A percentile compares a stretch with the other conserved stretches of the same genome.
Conservation (phyloP, 2,329 filamentous ascomycete species). For the Immersiporthe knoxdaviesiana region DNA sequence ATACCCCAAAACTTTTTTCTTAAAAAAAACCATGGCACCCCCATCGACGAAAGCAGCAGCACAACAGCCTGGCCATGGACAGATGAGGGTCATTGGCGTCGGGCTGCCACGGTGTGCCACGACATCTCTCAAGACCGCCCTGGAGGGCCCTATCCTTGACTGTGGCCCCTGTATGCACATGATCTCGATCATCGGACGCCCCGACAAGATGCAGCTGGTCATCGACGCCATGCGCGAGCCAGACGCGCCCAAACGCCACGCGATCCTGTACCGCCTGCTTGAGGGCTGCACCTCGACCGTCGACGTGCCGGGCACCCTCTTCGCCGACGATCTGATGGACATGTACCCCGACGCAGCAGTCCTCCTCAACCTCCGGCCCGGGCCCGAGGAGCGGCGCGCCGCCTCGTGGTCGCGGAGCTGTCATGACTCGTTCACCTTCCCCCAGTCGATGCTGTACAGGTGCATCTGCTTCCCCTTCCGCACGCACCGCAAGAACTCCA, state of each 20-base stretch:
- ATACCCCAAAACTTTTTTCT: too few species aligned
- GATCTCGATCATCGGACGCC: constrained; percentile 27
- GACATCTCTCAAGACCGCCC: constrained; percentile 40
- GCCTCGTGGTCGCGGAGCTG: constrained; percentile 1
- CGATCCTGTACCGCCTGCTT: constrained; percentile 37
- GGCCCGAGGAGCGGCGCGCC: neutral
- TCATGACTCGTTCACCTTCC: neutral
- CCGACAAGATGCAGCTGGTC: constrained; percentile 33
- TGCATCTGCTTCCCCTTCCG: constrained; percentile 1
- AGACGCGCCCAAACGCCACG: constrained; percentile 34
- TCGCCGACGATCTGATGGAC: constrained; percentile 43
- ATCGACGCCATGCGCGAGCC: constrained; percentile 36
- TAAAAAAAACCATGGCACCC: neutral
- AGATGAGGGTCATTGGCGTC: constrained; percentile 34
- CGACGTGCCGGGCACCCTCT: constrained; percentile 39
- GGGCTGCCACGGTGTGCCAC: constrained; percentile 42
- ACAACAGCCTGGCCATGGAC: neutral
- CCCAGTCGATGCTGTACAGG: constrained; percentile 2
- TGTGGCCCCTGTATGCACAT: constrained; percentile 40
- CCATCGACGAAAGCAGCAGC: neutral
- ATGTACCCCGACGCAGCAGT: constrained; percentile 41
- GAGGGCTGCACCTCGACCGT: constrained; percentile 35
- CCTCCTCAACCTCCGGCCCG: constrained; percentile 36
- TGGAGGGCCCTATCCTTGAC: constrained; percentile 37
- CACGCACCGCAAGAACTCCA: constrained; percentile 3